phyloP scores from a whole-genome alignment of 176 grass and related monocot species.

The Oryza coarctata region DNA sequence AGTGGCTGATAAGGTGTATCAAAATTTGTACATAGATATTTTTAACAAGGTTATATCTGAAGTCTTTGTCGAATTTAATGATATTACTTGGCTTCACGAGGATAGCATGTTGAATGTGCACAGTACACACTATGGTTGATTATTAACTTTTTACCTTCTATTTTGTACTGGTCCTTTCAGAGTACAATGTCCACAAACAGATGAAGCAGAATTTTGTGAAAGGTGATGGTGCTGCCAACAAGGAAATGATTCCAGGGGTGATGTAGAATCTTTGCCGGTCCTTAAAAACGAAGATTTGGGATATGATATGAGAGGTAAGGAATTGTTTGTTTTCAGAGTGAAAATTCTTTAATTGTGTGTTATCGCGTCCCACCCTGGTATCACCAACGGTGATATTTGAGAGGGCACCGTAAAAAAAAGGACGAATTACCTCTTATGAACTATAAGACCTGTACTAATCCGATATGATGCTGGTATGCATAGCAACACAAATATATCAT shows the following conservation, averaged over 20 bases:
- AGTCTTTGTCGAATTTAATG: not conserved
- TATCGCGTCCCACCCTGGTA: too few relatives aligned
- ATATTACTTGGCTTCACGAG: not conserved
- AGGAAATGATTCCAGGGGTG: conserved; percentile 28
- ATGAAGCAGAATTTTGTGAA: conserved; percentile 23
- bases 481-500: too few relatives aligned
- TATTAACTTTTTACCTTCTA: conserved; percentile 7
- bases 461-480: too few relatives aligned
- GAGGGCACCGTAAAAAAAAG: too few relatives aligned
- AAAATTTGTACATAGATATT: not conserved
- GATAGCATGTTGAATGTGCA: conserved; percentile 27
- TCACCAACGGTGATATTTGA: too few relatives aligned
- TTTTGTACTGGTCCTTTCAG: conserved; percentile 19
- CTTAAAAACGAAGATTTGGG: conserved; percentile 31
- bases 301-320: conserved; percentile 25
- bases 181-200: conserved; percentile 27
- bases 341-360: not conserved
- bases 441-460: too few relatives aligned
- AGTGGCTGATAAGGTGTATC: not conserved
- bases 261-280: not conserved
- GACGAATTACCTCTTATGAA: too few relatives aligned
- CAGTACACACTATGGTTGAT: conserved; percentile 13
- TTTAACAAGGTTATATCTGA: not conserved
- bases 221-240: conserved; percentile 21
- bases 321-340: conserved; percentile 22